Evolutionary conservation across 2,329 filamentous ascomycete genomes (phyloP).

Genomic region (Metarhizium humberi): DNA sequence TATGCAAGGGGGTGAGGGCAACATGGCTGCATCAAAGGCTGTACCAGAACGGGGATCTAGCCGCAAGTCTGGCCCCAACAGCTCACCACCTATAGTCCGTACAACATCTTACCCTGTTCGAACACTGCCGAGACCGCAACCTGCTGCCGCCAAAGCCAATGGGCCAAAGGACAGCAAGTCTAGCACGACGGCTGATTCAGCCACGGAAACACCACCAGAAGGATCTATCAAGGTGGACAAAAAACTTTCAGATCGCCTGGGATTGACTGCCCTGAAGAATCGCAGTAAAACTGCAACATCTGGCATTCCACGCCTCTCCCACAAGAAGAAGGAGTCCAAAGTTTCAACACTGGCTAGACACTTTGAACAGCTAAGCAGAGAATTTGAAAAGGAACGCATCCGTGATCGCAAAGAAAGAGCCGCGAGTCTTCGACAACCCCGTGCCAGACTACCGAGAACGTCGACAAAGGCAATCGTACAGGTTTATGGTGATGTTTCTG

Average conservation of each 20-base stretch:
- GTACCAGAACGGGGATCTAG: conserved; percentile 26
- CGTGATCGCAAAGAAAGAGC: conserved; percentile 75
- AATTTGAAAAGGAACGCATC: conserved; percentile 91
- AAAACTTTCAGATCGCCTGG: conserved; percentile 66
- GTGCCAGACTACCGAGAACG: conserved; percentile 74
- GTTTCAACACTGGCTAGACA: conserved; percentile 91
- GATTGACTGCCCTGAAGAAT: conserved; percentile 54
- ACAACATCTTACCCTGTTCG: conserved; percentile 43
- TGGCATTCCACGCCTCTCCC: conserved; percentile 79
- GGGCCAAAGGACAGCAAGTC: conserved; percentile 24
- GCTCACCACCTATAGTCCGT: conserved; percentile 44
- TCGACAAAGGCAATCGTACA: conserved; percentile 95
- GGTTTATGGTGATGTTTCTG: conserved; percentile 87
- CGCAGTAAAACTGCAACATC: conserved; percentile 53
- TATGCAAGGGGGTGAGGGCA: conserved; percentile 16
- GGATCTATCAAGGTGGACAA: conserved; percentile 52
- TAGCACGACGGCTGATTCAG: conserved; percentile 14
- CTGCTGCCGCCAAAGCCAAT: conserved; percentile 32
- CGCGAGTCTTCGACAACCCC: conserved; percentile 62
- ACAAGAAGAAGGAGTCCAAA: conserved; percentile 63
- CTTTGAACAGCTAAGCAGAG: conserved; percentile 91
- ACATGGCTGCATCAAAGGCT: conserved; percentile 15
- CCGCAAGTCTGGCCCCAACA: conserved; percentile 34
- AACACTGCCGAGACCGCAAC: conserved; percentile 35
- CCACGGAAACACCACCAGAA: conserved; percentile 20